Conservation (phyloP, 345 rosid species). For the Salix viminalis region DNA sequence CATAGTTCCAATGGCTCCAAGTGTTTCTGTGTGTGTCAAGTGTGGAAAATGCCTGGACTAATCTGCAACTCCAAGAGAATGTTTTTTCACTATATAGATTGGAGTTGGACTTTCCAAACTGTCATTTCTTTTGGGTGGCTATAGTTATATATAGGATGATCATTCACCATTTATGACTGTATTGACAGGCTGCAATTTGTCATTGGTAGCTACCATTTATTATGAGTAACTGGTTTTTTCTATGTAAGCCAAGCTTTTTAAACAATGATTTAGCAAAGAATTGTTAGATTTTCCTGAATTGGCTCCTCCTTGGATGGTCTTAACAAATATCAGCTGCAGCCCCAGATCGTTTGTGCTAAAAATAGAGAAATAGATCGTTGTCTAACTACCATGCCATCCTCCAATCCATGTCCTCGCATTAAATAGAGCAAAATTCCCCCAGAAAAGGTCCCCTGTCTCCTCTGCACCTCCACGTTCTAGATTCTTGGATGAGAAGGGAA, state of each 20-base stretch:
- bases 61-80: neutral
- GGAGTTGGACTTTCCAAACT: neutral
- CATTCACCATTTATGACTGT: neutral
- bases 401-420: too few species aligned
- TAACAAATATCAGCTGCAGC: neutral
- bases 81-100: too few species aligned
- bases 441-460: neutral
- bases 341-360: neutral
- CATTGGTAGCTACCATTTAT: neutral
- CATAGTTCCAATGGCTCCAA: neutral
- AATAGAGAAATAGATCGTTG: neutral
- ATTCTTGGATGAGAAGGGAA: conserved; percentile 10
- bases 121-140: neutral
- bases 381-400: neutral
- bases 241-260: neutral
- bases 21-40: neutral
- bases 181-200: neutral
- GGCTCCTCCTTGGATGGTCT: neutral
- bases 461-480: conserved; percentile 5
- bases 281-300: neutral
- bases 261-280: neutral
- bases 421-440: conserved; percentile 1
- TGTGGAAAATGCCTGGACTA: neutral
- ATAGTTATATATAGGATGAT: neutral
- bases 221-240: neutral